Evolutionary conservation across 169 alveolate species (phyloP), one percentile per base, ranked within the genome.

Genomic region (Plasmodium ovale): DNA sequence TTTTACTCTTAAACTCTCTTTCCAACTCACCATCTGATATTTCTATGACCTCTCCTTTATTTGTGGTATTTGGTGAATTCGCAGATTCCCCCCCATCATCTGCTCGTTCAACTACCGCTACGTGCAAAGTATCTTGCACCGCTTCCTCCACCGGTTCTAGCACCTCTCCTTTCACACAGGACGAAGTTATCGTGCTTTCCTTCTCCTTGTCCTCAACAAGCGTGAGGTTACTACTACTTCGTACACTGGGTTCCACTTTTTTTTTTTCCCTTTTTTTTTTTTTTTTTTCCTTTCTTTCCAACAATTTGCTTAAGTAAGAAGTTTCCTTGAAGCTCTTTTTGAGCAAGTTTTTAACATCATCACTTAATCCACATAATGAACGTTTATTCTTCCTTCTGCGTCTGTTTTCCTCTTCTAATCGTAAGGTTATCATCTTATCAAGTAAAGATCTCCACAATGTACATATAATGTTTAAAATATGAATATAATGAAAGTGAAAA

Each of bases 401-500:
- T 14, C 33, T 64, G 14, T 64, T 79, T 56, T 85, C 91, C 14
- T 85, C 68, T 60, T 67, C 91, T 53, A 85, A 69, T 58, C 73
- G 64, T 29, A 85, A 31, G 27, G 65, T 69, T 16, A 85, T 85
- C 73, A 70, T 70, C 59, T 85, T 85, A 49, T 85, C 91, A 54
- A 85, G 87, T 42, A 68, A 51, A 3, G 91, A 85, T 42, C 91
- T 85, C 91, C 91, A 85, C 19, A 85, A 60, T 6, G 91, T 85
- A 16, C 91, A 85, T 27, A 85, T 85, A 85, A 85, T 85, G 58
- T 85, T 85, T 68, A 85, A 49, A 68, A 85, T 85, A 56, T 85
- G 70, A 35, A 85, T 85, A 58, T 85, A 85, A 85, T 85, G 60
- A 53, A 68, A 85, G 27, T 85, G 87, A 47, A 85, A 85, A 69